Conservation (phyloP, 441 rosid genomes). For the Geranium incanum region DNA sequence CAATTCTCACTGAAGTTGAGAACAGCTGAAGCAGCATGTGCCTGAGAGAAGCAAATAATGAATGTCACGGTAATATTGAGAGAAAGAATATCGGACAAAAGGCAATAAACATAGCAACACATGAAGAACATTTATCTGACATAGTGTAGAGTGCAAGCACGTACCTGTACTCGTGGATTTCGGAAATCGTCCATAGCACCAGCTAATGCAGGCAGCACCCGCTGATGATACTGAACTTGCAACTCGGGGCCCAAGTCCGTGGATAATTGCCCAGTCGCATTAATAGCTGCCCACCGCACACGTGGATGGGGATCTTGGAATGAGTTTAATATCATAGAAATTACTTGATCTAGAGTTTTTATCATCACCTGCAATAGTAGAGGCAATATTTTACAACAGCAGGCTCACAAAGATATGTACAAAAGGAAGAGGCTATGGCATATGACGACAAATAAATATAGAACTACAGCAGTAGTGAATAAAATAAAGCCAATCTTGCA, state of each 20-base stretch:
- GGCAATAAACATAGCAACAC: not conserved
- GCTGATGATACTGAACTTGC: conserved; percentile 37
- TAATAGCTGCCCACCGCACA: conserved; percentile 50
- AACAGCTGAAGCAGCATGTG: conserved; percentile 46
- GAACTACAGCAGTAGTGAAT: not conserved
- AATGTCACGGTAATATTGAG: not conserved
- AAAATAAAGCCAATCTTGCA: not conserved
- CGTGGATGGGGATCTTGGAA: conserved; percentile 44
- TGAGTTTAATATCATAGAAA: conserved; percentile 36
- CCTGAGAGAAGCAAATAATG: conserved; percentile 22
- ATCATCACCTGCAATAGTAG: conserved; percentile 31
- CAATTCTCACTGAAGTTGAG: conserved; percentile 43
- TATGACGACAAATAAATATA: not conserved
- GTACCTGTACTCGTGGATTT: conserved; percentile 49
- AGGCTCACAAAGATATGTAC: not conserved
- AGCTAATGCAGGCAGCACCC: conserved; percentile 44
- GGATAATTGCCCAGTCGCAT: conserved; percentile 47
- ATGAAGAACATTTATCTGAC: no score
- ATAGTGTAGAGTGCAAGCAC: no score
- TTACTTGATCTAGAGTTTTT: conserved; percentile 36
- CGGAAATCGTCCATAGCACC: conserved; percentile 48
- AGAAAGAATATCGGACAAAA: not conserved
- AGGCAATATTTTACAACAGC: conserved; percentile 4
- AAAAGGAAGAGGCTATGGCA: conserved; percentile 10
- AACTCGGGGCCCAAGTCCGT: conserved; percentile 45